Base-by-base conservation (phyloP, 768 basidiomycete species). In the Antrodiella citrinella region DNA sequence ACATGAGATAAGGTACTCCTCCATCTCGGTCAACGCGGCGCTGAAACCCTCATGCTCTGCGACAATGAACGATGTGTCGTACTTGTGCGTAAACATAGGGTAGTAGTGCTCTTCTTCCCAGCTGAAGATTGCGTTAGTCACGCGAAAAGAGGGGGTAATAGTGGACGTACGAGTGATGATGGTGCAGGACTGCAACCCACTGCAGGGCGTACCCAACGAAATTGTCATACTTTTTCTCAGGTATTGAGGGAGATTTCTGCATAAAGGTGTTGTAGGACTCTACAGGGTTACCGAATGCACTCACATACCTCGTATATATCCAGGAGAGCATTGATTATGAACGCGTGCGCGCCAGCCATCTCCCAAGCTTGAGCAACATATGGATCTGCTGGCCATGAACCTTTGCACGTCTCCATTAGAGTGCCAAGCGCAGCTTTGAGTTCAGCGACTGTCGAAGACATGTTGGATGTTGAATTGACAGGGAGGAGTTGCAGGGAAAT, bases 301-400 rank as follows among this genome's bases (percentile, higher is more conserved):
- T 10, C 30, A 35, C 30, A 7, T 15, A 50, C 49, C 49, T 42
- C 41, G 49, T 50, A 50, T 21, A 50, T 43, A 15, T 15, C 15
- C 11, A 42, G 40, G 12, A 50, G 24, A 7, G 9, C 49, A 25
- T 50, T 18, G 39, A 50, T 24, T 15, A 50, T 42, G 21, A 25
- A 20, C 13, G 41, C 49, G 19, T 50, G 49, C 19, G 49, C 39
- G 24, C 49, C 49, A 4, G 49, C 49, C 49, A 50, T 50, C 13
- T 42, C 39, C 49, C 49, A 50, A 4, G 23, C 12, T n/a, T 43
- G 49, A 18, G 12, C 12, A 20, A 7, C 41, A 23, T n/a, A 50
- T 3, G 49, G 40, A 21, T 50, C 49, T 3, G 49, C 19, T 13
- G 49, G 49, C 22, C 23, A 15, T 4, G 49, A 23, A 3, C 42